phyloP scores from a whole-genome alignment of 2,329 filamentous ascomycete genomes.

The Fusarium sp. region DNA sequence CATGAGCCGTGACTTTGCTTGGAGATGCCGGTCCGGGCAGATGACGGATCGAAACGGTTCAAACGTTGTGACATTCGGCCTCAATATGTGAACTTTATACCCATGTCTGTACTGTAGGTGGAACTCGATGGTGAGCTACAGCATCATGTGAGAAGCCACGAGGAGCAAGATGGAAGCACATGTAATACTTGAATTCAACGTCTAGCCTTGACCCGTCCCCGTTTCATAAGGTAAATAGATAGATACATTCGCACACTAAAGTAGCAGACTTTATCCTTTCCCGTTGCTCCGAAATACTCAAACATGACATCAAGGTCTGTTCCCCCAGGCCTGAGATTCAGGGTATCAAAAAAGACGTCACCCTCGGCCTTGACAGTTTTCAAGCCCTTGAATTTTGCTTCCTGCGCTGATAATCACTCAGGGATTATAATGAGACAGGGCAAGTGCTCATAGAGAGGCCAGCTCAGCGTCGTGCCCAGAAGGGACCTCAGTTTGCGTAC shows the following conservation, averaged over 20 bases:
- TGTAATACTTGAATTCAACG: constrained; percentile 41
- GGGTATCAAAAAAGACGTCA: constrained; percentile 43
- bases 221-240: constrained; percentile 38
- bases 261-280: constrained; percentile 42
- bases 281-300: constrained; percentile 42
- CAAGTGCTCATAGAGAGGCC: background rate
- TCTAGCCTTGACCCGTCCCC: constrained; percentile 28
- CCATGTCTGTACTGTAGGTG: no score
- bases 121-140: background rate
- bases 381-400: constrained; percentile 21
- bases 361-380: constrained; percentile 25
- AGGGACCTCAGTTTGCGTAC: constrained; percentile 1
- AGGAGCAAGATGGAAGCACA: constrained; percentile 29
- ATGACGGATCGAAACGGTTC: background rate
- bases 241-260: constrained; percentile 39
- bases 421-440: constrained; percentile 25
- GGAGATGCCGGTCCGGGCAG: background rate
- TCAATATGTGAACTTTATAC: constrained; percentile 1
- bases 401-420: constrained; percentile 16
- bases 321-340: constrained; percentile 36
- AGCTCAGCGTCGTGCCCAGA: background rate
- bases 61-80: background rate
- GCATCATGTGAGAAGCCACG: constrained; percentile 2
- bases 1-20: background rate
- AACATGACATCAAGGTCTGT: constrained; percentile 41